phyloP scores from a whole-genome alignment of 2,329 filamentous ascomycete species.

The Colletotrichum agaves region DNA sequence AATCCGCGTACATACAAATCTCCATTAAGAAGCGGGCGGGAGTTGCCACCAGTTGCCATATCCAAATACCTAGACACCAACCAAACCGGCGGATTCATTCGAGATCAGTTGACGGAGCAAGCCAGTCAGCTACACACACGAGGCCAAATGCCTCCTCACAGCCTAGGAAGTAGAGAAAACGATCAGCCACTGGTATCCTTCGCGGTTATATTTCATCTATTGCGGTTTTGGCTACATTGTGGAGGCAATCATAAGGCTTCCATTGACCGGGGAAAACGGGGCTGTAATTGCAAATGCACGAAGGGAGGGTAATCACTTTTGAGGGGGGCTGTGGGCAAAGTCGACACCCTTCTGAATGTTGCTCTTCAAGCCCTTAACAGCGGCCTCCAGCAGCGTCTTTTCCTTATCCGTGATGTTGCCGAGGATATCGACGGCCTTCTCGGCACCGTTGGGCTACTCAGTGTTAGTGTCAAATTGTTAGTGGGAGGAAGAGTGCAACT shows the following conservation, averaged over 20 bases:
- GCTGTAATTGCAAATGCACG: constrained; percentile 29
- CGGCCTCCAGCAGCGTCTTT: constrained; percentile 84
- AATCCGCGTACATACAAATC: constrained; percentile 22
- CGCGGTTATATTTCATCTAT: constrained; percentile 37
- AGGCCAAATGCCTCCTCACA: constrained; percentile 40
- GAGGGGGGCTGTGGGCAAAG: constrained; percentile 87
- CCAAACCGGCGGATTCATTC: constrained; percentile 20
- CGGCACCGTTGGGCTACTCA: constrained; percentile 79
- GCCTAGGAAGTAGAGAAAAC: constrained; percentile 42
- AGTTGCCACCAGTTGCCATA: constrained; percentile 7
- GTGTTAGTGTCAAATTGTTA: constrained; percentile 41
- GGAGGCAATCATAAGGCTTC: constrained; percentile 33
- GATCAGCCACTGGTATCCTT: constrained; percentile 44
- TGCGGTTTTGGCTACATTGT: constrained; percentile 39
- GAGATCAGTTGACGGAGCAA: constrained; percentile 12
- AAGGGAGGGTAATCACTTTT: constrained; percentile 76
- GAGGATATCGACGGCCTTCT: constrained; percentile 87
- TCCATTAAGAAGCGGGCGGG: constrained; percentile 8
- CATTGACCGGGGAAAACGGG: not conserved
- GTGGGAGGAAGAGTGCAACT: constrained; percentile 51
- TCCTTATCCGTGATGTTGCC: constrained; percentile 83
- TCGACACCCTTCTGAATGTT: constrained; percentile 95
- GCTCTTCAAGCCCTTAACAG: constrained; percentile 82
- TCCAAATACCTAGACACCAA: constrained; percentile 25
- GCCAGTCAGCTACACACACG: constrained; percentile 18